phyloP scores from a whole-genome alignment of 306 rosid species.

The Cajanus cajan region DNA sequence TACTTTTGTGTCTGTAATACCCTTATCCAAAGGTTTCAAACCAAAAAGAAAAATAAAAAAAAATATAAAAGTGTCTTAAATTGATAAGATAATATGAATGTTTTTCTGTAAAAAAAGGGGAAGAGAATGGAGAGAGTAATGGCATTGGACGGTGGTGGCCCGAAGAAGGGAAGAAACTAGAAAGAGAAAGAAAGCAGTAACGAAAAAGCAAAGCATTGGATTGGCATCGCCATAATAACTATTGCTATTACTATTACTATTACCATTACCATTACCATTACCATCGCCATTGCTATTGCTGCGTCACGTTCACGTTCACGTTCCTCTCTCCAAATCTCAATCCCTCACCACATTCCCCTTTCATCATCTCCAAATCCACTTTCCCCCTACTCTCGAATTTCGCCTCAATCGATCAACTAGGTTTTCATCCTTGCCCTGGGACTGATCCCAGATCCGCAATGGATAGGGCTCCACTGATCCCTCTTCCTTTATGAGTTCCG shows the following conservation, averaged over 20 bases:
- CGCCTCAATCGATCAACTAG: not conserved
- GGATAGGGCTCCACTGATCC: too few relatives aligned
- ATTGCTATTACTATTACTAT: not conserved
- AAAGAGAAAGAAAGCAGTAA: conserved; percentile 1
- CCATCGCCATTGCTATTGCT: too few relatives aligned
- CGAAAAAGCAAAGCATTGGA: conserved; percentile 15
- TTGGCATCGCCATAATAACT: not conserved
- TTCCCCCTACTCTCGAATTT: too few relatives aligned
- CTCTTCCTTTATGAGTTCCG: conserved; percentile 50
- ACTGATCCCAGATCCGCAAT: not conserved
- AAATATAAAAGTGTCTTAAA: too few relatives aligned
- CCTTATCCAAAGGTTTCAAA: too few relatives aligned
- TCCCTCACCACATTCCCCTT: not conserved
- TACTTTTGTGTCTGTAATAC: too few relatives aligned
- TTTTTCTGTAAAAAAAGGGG: too few relatives aligned
- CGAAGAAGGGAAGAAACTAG: not conserved
- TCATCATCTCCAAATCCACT: too few relatives aligned
- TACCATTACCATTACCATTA: too few relatives aligned
- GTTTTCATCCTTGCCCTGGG: not conserved
- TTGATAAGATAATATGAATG: too few relatives aligned
- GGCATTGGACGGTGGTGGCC: conserved; percentile 8
- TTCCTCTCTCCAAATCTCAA: not conserved
- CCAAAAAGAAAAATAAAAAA: too few relatives aligned
- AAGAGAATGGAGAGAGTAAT: not conserved
- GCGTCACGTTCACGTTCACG: too few relatives aligned